Evolutionary conservation across 108 stramenopile genomes (phyloP).

Genomic region (Fragilaria radians): DNA sequence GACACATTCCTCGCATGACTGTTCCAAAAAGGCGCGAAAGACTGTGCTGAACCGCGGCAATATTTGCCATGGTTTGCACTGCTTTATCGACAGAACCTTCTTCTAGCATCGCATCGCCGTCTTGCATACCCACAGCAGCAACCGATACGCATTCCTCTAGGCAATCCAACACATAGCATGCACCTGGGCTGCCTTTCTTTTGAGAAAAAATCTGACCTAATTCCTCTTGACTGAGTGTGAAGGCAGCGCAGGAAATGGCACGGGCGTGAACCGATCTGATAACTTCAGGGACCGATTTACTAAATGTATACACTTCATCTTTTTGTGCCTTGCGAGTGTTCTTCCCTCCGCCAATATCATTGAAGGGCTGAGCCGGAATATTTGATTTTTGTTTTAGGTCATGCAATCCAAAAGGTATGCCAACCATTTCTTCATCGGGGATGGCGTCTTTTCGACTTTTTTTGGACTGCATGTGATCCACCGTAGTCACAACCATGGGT

Average conservation of each 20-base stretch:
- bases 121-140: constrained; percentile 82
- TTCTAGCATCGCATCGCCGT: constrained; percentile 59
- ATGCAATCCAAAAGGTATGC: constrained; percentile 75
- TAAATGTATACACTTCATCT: constrained; percentile 70
- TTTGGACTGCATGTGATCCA: constrained; percentile 20
- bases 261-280: constrained; percentile 83
- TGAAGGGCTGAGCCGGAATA: neutral
- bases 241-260: constrained; percentile 72
- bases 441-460: constrained; percentile 26
- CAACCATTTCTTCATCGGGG: constrained; percentile 69
- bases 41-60: constrained; percentile 69
- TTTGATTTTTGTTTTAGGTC: constrained; percentile 54
- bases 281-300: constrained; percentile 70
- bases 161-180: constrained; percentile 82
- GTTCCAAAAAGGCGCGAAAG: constrained; percentile 82
- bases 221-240: constrained; percentile 83
- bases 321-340: constrained; percentile 20
- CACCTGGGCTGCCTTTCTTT: constrained; percentile 62
- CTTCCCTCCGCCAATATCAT: constrained; percentile 14
- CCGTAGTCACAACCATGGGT: constrained; percentile 40
- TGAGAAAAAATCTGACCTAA: constrained; percentile 84
- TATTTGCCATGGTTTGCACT: constrained; percentile 85
- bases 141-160: constrained; percentile 82
- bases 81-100: constrained; percentile 82
- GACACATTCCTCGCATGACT: constrained; percentile 83